Percentiles rank a stretch among this genome's conserved stretches.
phyloP scores from a whole-genome alignment of 176 grass and related monocot genomes.

The Pontederia paniculata region DNA sequence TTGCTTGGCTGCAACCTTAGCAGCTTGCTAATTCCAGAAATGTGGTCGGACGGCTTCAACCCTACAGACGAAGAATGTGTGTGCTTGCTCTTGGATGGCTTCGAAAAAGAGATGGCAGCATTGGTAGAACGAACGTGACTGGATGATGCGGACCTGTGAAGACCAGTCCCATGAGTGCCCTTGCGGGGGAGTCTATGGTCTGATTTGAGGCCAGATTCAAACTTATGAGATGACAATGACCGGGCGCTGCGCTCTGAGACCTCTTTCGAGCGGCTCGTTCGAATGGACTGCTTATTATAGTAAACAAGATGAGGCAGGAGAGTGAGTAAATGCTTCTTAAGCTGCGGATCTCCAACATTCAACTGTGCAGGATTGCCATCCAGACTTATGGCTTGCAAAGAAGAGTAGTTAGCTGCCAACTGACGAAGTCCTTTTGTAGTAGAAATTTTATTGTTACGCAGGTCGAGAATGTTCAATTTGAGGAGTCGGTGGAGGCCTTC shows the following conservation, averaged over 20 bases:
- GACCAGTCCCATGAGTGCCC: not conserved
- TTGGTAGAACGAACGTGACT: not conserved
- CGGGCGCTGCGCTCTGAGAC: constrained; percentile 1
- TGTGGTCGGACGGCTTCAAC: constrained; percentile 8
- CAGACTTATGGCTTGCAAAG: constrained; percentile 69
- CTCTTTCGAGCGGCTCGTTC: constrained; percentile 67
- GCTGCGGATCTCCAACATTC: constrained; percentile 76
- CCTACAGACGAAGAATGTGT: too few relatives aligned
- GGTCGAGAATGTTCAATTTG: constrained; percentile 74
- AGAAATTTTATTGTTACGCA: constrained; percentile 67
- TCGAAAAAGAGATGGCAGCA: not conserved
- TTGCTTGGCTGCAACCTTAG: not conserved
- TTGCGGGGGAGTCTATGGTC: constrained; percentile 7
- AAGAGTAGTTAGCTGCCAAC: constrained; percentile 70
- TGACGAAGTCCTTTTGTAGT: constrained; percentile 67
- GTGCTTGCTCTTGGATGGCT: constrained; percentile 13
- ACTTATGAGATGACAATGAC: constrained; percentile 5
- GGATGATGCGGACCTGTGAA: not conserved
- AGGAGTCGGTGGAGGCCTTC: constrained; percentile 88
- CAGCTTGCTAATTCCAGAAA: not conserved
- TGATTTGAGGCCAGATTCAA: constrained; percentile 5
- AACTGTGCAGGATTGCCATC: constrained; percentile 78
- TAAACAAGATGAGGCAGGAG: constrained; percentile 62
- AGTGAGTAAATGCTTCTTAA: constrained; percentile 65
- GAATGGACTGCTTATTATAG: constrained; percentile 70